Evolutionary conservation across 331 rosid species (phyloP).

Genomic region (Erythrophleum ivorense): DNA sequence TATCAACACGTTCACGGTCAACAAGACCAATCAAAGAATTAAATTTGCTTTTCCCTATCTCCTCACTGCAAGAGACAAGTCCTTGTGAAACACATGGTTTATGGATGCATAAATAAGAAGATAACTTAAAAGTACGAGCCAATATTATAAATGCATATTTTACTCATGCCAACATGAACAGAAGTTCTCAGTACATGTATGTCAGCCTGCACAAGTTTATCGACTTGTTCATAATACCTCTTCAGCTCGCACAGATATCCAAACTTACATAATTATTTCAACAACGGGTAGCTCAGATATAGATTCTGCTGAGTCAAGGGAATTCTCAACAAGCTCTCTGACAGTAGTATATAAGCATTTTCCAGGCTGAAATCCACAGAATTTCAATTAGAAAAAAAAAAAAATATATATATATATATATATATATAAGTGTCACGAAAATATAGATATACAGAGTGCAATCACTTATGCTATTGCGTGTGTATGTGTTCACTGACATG

Average conservation of each 20-base stretch:
- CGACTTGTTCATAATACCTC: neutral
- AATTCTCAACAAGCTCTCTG: constrained; percentile 90
- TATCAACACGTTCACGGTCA: constrained; percentile 91
- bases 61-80: constrained; percentile 66
- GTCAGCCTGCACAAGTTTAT: neutral
- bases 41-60: constrained; percentile 83
- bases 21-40: constrained; percentile 96
- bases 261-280: constrained; percentile 79
- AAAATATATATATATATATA: neutral
- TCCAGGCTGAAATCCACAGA: constrained; percentile 76
- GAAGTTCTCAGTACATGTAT: neutral
- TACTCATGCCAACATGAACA: neutral
- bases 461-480: neutral
- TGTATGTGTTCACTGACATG: neutral
- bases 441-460: neutral
- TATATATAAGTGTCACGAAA: neutral
- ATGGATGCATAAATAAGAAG: constrained; percentile 25
- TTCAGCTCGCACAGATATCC: constrained; percentile 16
- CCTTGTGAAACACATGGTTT: constrained; percentile 5
- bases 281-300: constrained; percentile 91
- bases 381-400: constrained; percentile 14
- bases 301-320: constrained; percentile 93
- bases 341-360: constrained; percentile 89
- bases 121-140: neutral
- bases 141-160: neutral